These are phyloP conservation scores for Paulownia fortunei DNA, from an alignment of 257 asterid genomes.

Conservation along the genomic window DNA sequence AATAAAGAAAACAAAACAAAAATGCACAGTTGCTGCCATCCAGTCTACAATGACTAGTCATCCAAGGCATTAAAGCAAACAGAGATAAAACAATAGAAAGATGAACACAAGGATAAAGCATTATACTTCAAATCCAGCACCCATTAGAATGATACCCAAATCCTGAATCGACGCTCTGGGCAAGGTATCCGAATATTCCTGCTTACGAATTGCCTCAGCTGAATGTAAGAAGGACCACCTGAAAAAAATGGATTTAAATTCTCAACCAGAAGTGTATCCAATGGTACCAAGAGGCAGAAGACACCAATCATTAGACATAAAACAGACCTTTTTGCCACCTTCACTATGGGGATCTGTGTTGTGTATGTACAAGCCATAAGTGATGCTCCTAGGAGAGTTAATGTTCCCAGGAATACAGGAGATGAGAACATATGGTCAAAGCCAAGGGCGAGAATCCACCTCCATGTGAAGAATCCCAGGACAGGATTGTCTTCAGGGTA, in stretches of 20 bases:
- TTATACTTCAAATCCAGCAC: slow-evolving; percentile 86
- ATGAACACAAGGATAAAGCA: slow-evolving; percentile 19
- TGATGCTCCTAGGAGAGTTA: slow-evolving; percentile 77
- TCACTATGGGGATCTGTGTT: slow-evolving; percentile 80
- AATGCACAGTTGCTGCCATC: not conserved
- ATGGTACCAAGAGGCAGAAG: slow-evolving; percentile 10
- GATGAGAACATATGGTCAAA: slow-evolving; percentile 92
- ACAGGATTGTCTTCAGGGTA: slow-evolving; percentile 72
- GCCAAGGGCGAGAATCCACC: slow-evolving; percentile 83
- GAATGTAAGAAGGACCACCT: slow-evolving; percentile 87
- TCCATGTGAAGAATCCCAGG: slow-evolving; percentile 77
- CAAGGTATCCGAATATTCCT: slow-evolving; percentile 69
- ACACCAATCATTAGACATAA: slow-evolving; percentile 22
- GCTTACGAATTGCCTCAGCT: slow-evolving; percentile 68
- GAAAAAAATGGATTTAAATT: slow-evolving; percentile 29
- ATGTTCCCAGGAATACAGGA: slow-evolving; percentile 74
- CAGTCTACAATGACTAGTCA: not conserved
- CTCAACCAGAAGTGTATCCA: slow-evolving; percentile 13
- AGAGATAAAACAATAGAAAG: not conserved
- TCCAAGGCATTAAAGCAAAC: not conserved
- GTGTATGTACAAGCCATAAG: slow-evolving; percentile 92
- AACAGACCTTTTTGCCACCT: slow-evolving; percentile 90
- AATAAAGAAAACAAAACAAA: not conserved
- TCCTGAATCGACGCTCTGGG: slow-evolving; percentile 77
- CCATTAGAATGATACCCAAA: slow-evolving; percentile 75